phyloP scores from a whole-genome alignment of 768 basidiomycete genomes.

The Termitomyces sp. region DNA sequence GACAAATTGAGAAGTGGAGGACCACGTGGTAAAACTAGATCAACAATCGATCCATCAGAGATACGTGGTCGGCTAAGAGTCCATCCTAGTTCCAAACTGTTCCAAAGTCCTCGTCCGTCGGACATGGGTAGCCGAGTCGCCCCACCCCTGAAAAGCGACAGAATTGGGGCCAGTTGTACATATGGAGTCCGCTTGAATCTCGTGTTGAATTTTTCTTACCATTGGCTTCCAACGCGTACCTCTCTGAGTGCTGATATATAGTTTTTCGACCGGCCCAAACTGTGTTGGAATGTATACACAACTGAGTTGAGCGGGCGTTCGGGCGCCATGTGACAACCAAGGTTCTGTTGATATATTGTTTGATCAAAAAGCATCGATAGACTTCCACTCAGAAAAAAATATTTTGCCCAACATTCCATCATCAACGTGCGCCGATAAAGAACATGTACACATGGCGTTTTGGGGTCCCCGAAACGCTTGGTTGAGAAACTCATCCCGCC shows the following conservation, averaged over 20 bases:
- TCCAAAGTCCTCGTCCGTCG: background rate
- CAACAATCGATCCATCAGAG: background rate
- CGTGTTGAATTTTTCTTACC: background rate
- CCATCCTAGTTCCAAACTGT: background rate
- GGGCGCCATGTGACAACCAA: slow-evolving; percentile 5
- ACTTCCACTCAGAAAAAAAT: slow-evolving; percentile 1
- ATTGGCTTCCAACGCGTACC: background rate
- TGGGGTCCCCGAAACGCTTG: background rate
- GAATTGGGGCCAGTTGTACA: too few species aligned
- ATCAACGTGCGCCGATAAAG: slow-evolving; percentile 3
- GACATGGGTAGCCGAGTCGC: background rate
- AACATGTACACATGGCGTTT: slow-evolving; percentile 2
- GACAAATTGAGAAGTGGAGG: background rate
- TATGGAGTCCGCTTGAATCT: background rate
- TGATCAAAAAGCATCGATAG: slow-evolving; percentile 3
- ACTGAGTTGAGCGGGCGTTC: background rate
- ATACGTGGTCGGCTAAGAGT: background rate
- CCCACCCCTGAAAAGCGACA: background rate
- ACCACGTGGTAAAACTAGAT: background rate
- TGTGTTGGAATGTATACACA: background rate
- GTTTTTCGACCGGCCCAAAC: background rate
- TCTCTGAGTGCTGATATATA: background rate
- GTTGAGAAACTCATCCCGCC: background rate
- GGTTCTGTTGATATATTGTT: slow-evolving; percentile 8
- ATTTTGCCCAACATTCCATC: background rate